phyloP scores from a whole-genome alignment of 495 filamentous ascomycete species.

The Stereocaulon alpinum region DNA sequence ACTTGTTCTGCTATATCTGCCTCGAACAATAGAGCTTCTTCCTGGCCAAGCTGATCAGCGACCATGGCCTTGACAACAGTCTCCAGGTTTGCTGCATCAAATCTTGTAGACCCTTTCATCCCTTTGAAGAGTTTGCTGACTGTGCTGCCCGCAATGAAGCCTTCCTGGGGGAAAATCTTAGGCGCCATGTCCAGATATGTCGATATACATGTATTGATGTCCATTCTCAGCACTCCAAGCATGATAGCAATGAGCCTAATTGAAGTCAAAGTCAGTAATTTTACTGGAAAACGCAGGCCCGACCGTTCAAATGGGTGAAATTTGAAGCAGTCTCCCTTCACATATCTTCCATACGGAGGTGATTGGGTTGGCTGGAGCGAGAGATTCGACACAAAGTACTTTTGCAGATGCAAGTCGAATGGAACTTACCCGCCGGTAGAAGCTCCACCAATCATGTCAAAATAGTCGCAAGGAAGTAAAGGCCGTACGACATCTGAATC shows the following conservation, averaged over 20 bases:
- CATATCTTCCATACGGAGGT: too few species aligned
- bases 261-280: too few species aligned
- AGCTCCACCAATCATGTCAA: constrained; percentile 87
- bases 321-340: too few species aligned
- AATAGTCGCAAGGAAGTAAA: constrained; percentile 83
- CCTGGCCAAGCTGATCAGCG: background rate
- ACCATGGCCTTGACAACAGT: background rate
- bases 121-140: constrained; percentile 5
- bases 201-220: constrained; percentile 73
- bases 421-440: constrained; percentile 60
- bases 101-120: background rate
- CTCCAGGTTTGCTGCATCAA: background rate
- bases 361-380: too few species aligned
- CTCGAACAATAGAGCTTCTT: background rate
- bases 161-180: background rate
- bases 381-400: too few species aligned
- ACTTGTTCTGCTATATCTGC: background rate
- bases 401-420: background rate
- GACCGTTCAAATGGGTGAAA: too few species aligned
- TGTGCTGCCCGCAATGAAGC: constrained; percentile 5
- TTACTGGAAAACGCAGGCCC: too few species aligned
- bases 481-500: constrained; percentile 70
- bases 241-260: constrained; percentile 71
- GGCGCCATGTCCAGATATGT: constrained; percentile 4
- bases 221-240: constrained; percentile 79